phyloP scores from a whole-genome alignment of 345 rosid species.

The Dovyalis caffra region DNA sequence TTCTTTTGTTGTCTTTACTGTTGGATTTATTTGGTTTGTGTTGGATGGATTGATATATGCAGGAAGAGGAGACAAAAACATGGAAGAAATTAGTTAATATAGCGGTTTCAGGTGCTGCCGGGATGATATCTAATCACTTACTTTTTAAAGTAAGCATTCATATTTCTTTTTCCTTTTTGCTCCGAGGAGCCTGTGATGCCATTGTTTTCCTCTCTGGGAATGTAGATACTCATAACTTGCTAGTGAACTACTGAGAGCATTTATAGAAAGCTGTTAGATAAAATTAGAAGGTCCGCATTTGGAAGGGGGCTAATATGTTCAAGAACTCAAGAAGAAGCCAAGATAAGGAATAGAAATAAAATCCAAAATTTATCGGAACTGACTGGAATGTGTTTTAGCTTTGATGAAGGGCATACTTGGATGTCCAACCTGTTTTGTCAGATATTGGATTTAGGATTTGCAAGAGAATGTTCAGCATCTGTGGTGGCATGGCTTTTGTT shows the following conservation, averaged over 20 bases:
- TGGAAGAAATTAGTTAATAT: conserved; percentile 84
- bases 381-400: neutral
- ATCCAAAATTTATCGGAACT: too few species aligned
- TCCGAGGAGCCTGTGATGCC: neutral
- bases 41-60: neutral
- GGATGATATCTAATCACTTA: conserved; percentile 92
- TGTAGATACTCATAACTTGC: neutral
- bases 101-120: conserved; percentile 96
- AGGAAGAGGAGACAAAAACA: conserved; percentile 92
- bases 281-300: neutral
- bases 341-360: neutral
- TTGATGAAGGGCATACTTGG: neutral
- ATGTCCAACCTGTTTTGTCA: neutral
- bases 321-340: neutral
- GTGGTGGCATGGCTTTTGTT: neutral
- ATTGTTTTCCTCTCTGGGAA: neutral
- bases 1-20: neutral
- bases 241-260: neutral
- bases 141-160: conserved; percentile 76
- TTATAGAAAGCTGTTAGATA: neutral
- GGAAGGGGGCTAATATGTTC: neutral
- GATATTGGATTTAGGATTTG: neutral
- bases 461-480: neutral
- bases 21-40: neutral
- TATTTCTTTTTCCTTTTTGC: neutral